These are phyloP conservation scores for Kluyveromyces starmeri DNA, from an alignment of 805 yeast genomes.

Conservation along the genomic window DNA sequence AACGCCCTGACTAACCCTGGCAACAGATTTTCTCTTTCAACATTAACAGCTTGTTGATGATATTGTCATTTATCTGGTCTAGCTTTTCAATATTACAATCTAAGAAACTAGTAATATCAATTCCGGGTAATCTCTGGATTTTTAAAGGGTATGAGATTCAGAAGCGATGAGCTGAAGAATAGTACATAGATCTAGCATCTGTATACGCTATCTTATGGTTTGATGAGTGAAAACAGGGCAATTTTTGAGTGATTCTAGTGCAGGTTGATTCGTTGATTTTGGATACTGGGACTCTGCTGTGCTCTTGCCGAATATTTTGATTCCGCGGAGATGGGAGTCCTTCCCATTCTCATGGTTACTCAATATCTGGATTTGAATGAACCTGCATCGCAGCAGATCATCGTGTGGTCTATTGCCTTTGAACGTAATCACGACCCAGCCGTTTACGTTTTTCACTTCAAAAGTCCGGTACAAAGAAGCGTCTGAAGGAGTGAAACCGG, in stretches of 20 bases:
- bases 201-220: background rate
- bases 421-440: slow-evolving; percentile 25
- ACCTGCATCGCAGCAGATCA: slow-evolving; percentile 22
- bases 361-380: slow-evolving; percentile 23
- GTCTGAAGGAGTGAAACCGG: slow-evolving; percentile 25
- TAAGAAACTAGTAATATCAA: too few relatives aligned
- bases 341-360: slow-evolving; percentile 89
- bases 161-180: too few relatives aligned
- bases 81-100: too few relatives aligned
- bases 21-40: too few relatives aligned
- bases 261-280: too few relatives aligned
- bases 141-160: too few relatives aligned
- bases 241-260: background rate
- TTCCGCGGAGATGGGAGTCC: slow-evolving; percentile 80
- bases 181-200: too few relatives aligned
- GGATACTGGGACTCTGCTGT: background rate
- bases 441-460: slow-evolving; percentile 23
- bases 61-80: too few relatives aligned
- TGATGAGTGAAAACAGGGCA: background rate
- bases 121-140: too few relatives aligned
- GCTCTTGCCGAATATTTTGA: slow-evolving; percentile 32
- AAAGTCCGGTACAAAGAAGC: slow-evolving; percentile 20
- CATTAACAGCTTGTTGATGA: too few relatives aligned
- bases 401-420: slow-evolving; percentile 19
- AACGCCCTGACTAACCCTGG: too few relatives aligned